Base-by-base conservation (phyloP, 257 asterid species). In the Henckelia pumila region DNA sequence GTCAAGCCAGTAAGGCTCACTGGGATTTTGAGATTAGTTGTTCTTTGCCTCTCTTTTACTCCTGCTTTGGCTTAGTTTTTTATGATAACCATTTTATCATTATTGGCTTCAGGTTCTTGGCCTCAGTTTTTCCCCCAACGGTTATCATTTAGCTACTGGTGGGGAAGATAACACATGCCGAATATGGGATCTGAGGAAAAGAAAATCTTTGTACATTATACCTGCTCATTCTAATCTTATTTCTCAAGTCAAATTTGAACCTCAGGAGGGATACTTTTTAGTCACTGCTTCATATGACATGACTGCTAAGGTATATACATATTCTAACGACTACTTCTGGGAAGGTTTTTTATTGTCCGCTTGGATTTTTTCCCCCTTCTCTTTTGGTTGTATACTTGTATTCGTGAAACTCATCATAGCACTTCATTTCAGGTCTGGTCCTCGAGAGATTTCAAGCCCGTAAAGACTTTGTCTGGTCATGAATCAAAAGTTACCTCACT, bases 111-210 rank as follows among this genome's bases (percentile, higher is more conserved):
- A 92, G 94, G 91, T 87, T 72, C 95, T 90, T 19, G 86, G 92
- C 66, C 75, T 83, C 73, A 88, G 92, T 80, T 94, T 94, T 73
- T 88, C 96, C 25, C 97, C 99, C 17, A 94, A 88, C 44, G 96
- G 99, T 55, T 91, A 90, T 79, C 96, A 94, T 83, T 77, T 94
- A 73, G 99, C 96, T 72, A 85, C 95, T 10, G 96, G 97, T 19
- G 97, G 97, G 7, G 97, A 94, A 84, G 99, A 94, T 76, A 91
- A 94, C 81, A 85, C 96, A 66, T 94, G 99, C 83, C 78, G 97
- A 58, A 80, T 94, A 64, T 94, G 97, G 97, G 96, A 94, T 75
- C 77, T 91, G 66, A 84, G 97, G 85, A 89, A 84, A 92, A 83
- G 85, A 71, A 94, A 81, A 80, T 88, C 77, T 8, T 59, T 86